Conservation (phyloP, 1,284 basidiomycete genomes). For the Pseudozyma pruni region DNA sequence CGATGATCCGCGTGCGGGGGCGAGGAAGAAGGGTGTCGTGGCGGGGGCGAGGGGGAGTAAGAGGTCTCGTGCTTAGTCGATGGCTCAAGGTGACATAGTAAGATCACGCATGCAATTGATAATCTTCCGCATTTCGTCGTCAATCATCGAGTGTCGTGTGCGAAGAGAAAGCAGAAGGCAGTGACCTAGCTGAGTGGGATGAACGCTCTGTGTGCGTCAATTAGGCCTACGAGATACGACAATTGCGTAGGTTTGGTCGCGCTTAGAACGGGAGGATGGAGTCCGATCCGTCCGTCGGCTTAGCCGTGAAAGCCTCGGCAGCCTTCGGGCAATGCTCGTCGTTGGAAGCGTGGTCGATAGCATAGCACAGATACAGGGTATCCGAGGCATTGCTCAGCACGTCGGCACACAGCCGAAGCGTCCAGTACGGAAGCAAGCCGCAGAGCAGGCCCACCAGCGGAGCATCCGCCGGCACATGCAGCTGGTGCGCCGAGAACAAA, state of each 20-base stretch:
- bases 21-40: constrained; percentile 23
- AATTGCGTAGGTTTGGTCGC: too few relatives aligned
- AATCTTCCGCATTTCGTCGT: neutral
- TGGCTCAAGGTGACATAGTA: too few relatives aligned
- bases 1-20: neutral
- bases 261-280: constrained; percentile 42
- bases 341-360: constrained; percentile 79
- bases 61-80: constrained; percentile 32
- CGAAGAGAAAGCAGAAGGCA: neutral
- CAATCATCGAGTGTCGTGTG: neutral
- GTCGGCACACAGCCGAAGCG: constrained; percentile 83
- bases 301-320: constrained; percentile 35
- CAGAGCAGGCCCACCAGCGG: constrained; percentile 80
- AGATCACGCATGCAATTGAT: neutral
- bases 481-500: constrained; percentile 84
- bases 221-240: too few relatives aligned
- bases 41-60: constrained; percentile 30
- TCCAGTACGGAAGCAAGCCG: constrained; percentile 81
- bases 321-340: constrained; percentile 47
- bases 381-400: constrained; percentile 83
- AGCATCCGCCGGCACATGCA: constrained; percentile 80
- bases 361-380: constrained; percentile 86
- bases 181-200: too few relatives aligned
- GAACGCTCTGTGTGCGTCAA: too few relatives aligned
- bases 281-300: constrained; percentile 26